A percentile compares a stretch with the other conserved stretches of the same genome.
These are phyloP conservation scores for Cucumis variabilis DNA, from an alignment of 331 rosid species.

Conservation along the genomic window DNA sequence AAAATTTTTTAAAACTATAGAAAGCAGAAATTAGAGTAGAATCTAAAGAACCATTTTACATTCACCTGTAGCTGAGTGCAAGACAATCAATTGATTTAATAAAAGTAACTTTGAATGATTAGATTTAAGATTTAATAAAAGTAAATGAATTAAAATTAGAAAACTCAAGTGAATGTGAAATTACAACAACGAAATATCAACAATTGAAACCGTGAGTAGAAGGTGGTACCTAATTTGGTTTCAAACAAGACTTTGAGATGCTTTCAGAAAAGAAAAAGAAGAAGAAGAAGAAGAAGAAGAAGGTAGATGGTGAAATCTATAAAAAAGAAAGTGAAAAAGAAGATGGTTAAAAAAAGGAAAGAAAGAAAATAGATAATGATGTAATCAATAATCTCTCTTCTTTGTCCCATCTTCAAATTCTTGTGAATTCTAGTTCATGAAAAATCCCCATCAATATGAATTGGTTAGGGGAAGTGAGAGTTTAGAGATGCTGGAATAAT, in stretches of 20 bases:
- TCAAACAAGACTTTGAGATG: slow-evolving; percentile 1
- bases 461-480: not conserved
- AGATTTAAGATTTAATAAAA: too few species aligned
- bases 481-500: slow-evolving; percentile 16
- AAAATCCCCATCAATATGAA: too few species aligned
- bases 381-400: too few species aligned
- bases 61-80: slow-evolving; percentile 82
- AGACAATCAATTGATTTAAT: slow-evolving; percentile 52
- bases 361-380: too few species aligned
- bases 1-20: not conserved
- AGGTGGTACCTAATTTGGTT: not conserved
- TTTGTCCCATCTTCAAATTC: too few species aligned
- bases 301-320: too few species aligned
- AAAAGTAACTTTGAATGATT: too few species aligned
- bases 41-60: not conserved
- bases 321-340: too few species aligned
- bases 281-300: too few species aligned
- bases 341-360: too few species aligned
- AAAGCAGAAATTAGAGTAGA: not conserved
- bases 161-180: not conserved
- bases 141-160: not conserved
- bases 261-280: too few species aligned
- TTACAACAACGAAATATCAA: not conserved
- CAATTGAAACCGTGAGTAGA: not conserved
- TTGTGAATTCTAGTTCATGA: too few species aligned